Conservation (phyloP, 1,284 basidiomycete species). For the Ceratobasidium sp. region DNA sequence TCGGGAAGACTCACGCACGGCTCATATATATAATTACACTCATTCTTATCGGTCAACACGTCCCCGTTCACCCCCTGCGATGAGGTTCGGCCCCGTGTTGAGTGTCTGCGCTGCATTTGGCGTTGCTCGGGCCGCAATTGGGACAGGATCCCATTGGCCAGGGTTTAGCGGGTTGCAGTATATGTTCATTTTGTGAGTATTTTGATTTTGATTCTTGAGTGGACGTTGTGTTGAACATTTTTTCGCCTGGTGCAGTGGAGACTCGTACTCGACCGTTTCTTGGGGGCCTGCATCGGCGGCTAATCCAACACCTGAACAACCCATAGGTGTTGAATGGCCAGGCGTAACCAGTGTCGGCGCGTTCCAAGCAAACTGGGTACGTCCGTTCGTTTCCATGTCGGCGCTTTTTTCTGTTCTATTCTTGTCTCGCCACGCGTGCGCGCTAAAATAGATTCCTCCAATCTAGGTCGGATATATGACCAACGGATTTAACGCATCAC, state of each 20-base stretch:
- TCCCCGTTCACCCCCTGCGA: not conserved
- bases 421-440: no score
- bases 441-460: not conserved
- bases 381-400: not conserved
- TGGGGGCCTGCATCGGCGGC: slow-evolving; percentile 7
- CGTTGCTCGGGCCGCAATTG: slow-evolving; percentile 5
- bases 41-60: no score
- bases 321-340: slow-evolving; percentile 20
- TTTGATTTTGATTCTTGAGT: not conserved
- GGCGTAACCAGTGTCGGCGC: slow-evolving; percentile 12
- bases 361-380: slow-evolving; percentile 24
- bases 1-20: not conserved
- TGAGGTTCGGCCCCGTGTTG: slow-evolving; percentile 10
- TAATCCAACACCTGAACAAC: not conserved
- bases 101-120: not conserved
- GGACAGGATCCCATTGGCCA: slow-evolving; percentile 23
- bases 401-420: not conserved
- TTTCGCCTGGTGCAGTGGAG: not conserved
- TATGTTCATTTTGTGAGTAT: slow-evolving; percentile 31
- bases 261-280: slow-evolving; percentile 26
- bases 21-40: not conserved
- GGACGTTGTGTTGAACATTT: not conserved
- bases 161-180: slow-evolving; percentile 9
- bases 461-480: slow-evolving; percentile 26
- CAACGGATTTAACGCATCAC: slow-evolving; percentile 9